Conservation (phyloP, 2,329 filamentous ascomycete species). For the Arthroderma uncinatum region DNA sequence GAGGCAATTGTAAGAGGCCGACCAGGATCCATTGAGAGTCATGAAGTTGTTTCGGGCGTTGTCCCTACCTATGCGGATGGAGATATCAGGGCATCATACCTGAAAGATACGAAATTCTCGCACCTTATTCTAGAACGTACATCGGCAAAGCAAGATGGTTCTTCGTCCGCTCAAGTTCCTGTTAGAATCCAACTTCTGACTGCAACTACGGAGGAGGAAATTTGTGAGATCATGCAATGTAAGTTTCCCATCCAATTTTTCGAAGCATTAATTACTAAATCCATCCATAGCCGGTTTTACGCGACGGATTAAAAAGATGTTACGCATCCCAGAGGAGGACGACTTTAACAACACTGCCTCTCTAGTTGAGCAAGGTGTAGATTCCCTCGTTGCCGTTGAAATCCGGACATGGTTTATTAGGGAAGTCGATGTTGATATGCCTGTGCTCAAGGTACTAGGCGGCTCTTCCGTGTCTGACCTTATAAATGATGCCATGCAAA, state of each 20-base stretch:
- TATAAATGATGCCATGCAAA: conserved; percentile 9
- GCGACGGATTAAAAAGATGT: conserved; percentile 14
- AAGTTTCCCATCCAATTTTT: neutral
- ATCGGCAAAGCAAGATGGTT: neutral
- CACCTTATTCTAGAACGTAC: neutral
- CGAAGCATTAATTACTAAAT: neutral
- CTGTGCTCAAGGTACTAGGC: conserved; percentile 13
- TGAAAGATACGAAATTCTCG: neutral
- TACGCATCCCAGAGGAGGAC: conserved; percentile 25
- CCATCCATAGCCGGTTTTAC: conserved; percentile 6
- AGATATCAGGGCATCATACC: neutral
- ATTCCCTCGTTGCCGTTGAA: conserved; percentile 15
- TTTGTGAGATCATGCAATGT: neutral
- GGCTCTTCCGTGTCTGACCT: conserved; percentile 4
- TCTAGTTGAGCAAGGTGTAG: conserved; percentile 11
- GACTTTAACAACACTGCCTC: conserved; percentile 11
- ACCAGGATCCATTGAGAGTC: conserved; percentile 16
- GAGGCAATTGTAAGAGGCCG: conserved; percentile 40
- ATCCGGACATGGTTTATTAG: conserved; percentile 14
- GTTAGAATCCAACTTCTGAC: conserved; percentile 1
- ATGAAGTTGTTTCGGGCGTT: neutral
- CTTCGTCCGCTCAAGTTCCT: neutral
- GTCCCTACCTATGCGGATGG: neutral
- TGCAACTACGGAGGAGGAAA: neutral
- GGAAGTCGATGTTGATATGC: conserved; percentile 13